Base-by-base conservation (phyloP, 2,329 filamentous ascomycete genomes). In the Cercospora zeae-maydis region DNA sequence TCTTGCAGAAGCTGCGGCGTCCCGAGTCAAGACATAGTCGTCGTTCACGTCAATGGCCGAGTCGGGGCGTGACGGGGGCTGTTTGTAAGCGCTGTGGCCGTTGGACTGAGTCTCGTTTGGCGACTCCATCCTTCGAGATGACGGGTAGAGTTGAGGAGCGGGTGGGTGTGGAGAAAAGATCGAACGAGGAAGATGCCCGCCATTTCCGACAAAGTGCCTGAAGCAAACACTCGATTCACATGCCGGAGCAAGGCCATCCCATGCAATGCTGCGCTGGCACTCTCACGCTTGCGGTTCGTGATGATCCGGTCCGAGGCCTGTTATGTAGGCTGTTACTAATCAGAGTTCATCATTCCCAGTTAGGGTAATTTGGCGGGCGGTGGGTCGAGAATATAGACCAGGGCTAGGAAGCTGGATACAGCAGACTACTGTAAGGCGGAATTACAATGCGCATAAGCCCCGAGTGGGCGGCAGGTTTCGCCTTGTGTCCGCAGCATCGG, bases 11-110 rank as follows among this genome's bases (percentile, higher is more conserved):
- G 66, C 66, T 4, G 64, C 62, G 5, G 66, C 66, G 57, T 68
- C 66, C 16, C 66, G 62, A 31, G 66, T 68, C 54, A 68, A 52
- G 14, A 68, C 64, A 61, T 68, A 68, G 56, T 68, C 66, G 49
- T 68, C 66, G 14, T 53, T 55, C n/a, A 68, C 30, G 16, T 66
- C 64, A n/a, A 68, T 53, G 1, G 64, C 66, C 9, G 66, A 68
- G 24, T 68, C 66, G 16, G 66, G 64, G 42, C 66, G 54, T 27
- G 57, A 56, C 4, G 37, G 34, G 19, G 34, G 47, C 27, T 61
- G 31, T 42, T 63, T 60, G 30, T 57, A 52, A 7, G 51, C 51
- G 30, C 42, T 24, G 14, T 24, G 19, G 34, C 53, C 45, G 24
- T 45, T 58, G 52, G 58, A 27, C 2, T 37, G 19, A 10, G 19